Evolutionary conservation across 2,329 filamentous ascomycete genomes (phyloP), one percentile per base, ranked within the genome.

Genomic region (Colletotrichum trifolii): DNA sequence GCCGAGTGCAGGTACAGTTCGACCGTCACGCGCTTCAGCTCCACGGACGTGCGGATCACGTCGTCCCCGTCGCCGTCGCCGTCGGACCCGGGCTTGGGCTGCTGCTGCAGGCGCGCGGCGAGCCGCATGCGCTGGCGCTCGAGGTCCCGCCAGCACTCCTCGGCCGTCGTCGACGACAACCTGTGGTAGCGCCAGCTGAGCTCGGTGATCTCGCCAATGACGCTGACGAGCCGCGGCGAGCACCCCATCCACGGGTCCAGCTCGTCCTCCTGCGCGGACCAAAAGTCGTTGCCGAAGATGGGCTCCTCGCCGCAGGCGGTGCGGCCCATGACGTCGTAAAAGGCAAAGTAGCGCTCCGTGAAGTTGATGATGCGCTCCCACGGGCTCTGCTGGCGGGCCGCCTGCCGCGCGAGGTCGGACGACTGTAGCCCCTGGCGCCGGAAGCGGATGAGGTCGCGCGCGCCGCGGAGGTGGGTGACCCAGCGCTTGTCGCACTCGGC

Each of bases 251-350:
- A 82, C 8, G 75, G 69, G 63, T 81, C 77, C 38, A 79, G 74
- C 6, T 71, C 71, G 34, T 72, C 72, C 40, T 77, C 75, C 40
- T 75, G 70, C 6, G 75, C 71, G 33, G 72, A 70, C 79, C 79
- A 82, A 55, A 81, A 81, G 59, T 81, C 79, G 53, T 70, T 75
- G 2, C 78, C 79, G 54, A 82, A 81, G 1, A 79, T 70, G 0
- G 78, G 75, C 49, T 77, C 75, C 46, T 81, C 77, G 8, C 77
- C 79, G 66, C 79, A 82, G 2, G 79, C 79, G 0, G 79, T 82
- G 9, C 79, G 76, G 8, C 79, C 79, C 72, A 81, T 81, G 48
- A 82, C 78, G 65, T 82, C 79, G 60, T 81, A 79, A 45, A 81
- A 82, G 13, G 80, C 80, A 60, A 82, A 82, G 64, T 81, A 82